A percentile compares a stretch with the other conserved stretches of the same genome.
Conservation (phyloP, 208 protist genomes). For the Zelonia costaricensis region DNA sequence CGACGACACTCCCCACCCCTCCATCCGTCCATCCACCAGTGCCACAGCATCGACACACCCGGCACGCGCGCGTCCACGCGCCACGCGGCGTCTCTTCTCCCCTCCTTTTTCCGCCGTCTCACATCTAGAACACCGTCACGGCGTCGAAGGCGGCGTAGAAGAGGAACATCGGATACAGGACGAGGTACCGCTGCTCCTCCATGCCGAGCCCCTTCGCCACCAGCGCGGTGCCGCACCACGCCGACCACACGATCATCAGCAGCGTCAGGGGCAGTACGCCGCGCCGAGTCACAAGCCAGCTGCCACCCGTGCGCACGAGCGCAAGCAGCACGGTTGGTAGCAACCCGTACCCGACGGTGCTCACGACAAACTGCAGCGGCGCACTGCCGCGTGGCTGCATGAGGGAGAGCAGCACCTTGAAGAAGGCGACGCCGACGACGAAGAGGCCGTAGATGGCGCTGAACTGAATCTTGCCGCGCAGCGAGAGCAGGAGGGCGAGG, state of each 20-base stretch:
- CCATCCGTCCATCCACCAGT: too few species aligned
- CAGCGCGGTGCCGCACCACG: slow-evolving; percentile 77
- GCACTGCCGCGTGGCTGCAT: slow-evolving; percentile 55
- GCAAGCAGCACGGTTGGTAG: slow-evolving; percentile 77
- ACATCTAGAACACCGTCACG: slow-evolving; percentile 65
- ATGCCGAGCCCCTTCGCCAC: slow-evolving; percentile 63
- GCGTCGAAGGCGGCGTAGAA: slow-evolving; percentile 86
- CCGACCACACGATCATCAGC: slow-evolving; percentile 73
- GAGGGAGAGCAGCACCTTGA: slow-evolving; percentile 73
- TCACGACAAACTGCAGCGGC: slow-evolving; percentile 72
- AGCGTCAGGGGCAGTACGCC: slow-evolving; percentile 40
- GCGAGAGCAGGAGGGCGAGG: slow-evolving; percentile 65
- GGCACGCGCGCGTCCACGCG: too few species aligned
- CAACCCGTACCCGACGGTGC: slow-evolving; percentile 76
- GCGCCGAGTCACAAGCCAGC: slow-evolving; percentile 37
- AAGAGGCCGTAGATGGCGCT: slow-evolving; percentile 82
- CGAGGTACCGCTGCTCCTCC: slow-evolving; percentile 66
- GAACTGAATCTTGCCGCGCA: slow-evolving; percentile 83
- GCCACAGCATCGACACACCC: too few species aligned
- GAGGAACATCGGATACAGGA: slow-evolving; percentile 78
- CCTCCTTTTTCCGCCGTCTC: too few species aligned
- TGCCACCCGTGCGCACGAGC: slow-evolving; percentile 38
- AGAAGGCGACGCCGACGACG: slow-evolving; percentile 67
- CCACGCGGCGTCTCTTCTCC: too few species aligned
- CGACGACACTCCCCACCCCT: too few species aligned